phyloP scores from a whole-genome alignment of 2,329 filamentous ascomycete genomes.

The Zasmidium angulare region DNA sequence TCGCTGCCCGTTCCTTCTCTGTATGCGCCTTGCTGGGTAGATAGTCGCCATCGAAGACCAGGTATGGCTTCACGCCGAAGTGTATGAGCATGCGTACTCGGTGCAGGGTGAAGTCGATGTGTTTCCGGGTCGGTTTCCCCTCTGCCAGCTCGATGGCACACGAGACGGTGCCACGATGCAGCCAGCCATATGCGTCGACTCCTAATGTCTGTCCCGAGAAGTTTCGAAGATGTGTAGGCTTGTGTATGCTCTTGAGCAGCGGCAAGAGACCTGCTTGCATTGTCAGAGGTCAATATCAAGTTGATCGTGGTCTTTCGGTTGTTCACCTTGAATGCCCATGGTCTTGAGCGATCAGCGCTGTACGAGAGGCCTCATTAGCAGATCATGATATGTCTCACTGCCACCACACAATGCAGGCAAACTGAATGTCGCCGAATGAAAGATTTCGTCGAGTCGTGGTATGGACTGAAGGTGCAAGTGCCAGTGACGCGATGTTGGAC shows the following conservation, averaged over 20 bases:
- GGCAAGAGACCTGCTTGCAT: slow-evolving; percentile 70
- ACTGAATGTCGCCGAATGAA: neutral
- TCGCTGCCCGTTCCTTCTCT: slow-evolving; percentile 72
- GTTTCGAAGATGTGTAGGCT: slow-evolving; percentile 80
- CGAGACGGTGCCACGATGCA: slow-evolving; percentile 86
- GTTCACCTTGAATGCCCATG: slow-evolving; percentile 41
- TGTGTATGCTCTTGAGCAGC: slow-evolving; percentile 94
- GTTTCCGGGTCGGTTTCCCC: slow-evolving; percentile 85
- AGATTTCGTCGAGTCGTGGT: neutral
- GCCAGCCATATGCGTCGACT: slow-evolving; percentile 98
- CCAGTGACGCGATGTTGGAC: slow-evolving; percentile 4
- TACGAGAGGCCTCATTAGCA: neutral
- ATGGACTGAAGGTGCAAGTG: neutral
- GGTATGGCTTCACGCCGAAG: slow-evolving; percentile 89
- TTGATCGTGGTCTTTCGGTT: neutral
- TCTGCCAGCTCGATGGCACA: slow-evolving; percentile 90
- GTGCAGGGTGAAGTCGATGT: slow-evolving; percentile 81
- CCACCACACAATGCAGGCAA: neutral
- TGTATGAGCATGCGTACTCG: slow-evolving; percentile 92
- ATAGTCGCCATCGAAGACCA: slow-evolving; percentile 95
- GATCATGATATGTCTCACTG: slow-evolving; percentile 2
- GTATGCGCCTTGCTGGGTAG: slow-evolving; percentile 90
- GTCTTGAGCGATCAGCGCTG: slow-evolving; percentile 4
- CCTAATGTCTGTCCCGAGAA: slow-evolving; percentile 85
- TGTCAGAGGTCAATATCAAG: slow-evolving; percentile 4